phyloP scores from a whole-genome alignment of 1,284 basidiomycete genomes.

The Anthracocystis walkeri region DNA sequence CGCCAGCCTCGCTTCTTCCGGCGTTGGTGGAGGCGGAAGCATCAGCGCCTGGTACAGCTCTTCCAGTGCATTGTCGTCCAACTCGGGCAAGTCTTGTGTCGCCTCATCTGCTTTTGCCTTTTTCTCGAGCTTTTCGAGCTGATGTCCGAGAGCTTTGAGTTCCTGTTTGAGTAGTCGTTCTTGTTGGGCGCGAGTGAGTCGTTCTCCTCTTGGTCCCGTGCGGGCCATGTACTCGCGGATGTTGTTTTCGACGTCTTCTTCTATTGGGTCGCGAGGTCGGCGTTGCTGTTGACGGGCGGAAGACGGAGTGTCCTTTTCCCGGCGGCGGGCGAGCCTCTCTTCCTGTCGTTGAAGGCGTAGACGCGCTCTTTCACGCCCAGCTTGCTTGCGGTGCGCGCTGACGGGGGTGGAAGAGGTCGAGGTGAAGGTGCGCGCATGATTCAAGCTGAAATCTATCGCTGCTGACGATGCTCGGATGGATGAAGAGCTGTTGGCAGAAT shows the following conservation, averaged over 20 bases:
- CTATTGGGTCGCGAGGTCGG: conserved; percentile 16
- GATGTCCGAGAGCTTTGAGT: conserved; percentile 43
- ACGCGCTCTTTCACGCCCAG: conserved; percentile 44
- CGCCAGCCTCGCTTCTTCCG: conserved; percentile 43
- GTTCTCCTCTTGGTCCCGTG: conserved; percentile 40
- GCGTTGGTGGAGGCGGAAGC: conserved; percentile 38
- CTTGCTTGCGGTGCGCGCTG: conserved; percentile 45
- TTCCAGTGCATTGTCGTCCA: conserved; percentile 62
- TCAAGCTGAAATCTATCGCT: neutral
- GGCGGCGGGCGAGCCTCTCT: conserved; percentile 25
- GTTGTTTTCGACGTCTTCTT: conserved; percentile 29
- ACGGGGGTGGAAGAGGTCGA: conserved; percentile 7
- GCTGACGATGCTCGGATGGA: neutral
- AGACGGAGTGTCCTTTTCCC: conserved; percentile 29
- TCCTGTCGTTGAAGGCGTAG: conserved; percentile 21
- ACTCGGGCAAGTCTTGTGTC: conserved; percentile 54
- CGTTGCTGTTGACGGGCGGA: neutral
- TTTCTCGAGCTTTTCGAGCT: conserved; percentile 51
- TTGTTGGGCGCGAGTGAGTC: conserved; percentile 38
- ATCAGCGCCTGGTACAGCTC: conserved; percentile 61
- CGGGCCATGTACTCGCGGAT: conserved; percentile 48
- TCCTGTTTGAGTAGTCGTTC: conserved; percentile 54
- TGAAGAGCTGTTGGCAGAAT: neutral
- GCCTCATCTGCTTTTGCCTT: conserved; percentile 47
- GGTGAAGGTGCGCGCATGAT: conserved; percentile 11